Base-by-base conservation (phyloP, 257 asterid genomes). In the Lycium barbarum region DNA sequence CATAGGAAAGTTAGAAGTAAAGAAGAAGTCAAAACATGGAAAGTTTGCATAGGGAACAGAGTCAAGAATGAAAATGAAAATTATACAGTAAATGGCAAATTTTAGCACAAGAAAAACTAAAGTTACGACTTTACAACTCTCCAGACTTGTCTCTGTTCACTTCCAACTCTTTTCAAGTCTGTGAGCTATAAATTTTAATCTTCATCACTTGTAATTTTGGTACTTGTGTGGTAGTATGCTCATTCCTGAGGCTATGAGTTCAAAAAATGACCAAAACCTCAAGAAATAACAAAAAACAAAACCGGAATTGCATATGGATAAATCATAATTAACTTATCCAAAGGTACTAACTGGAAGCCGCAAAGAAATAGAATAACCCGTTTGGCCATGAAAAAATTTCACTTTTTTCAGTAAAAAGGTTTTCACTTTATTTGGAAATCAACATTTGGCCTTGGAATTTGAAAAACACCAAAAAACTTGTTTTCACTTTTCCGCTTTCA, bases 191-290 rank as follows among this genome's bases (percentile, higher is more conserved):
- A 53, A 78, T 26, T 76, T 74, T 51, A 3, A 26, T 26, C 63
- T 76, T 47, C 59, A 49, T 47, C 59, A 47, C 43, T 73, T 47
- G 36, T 73, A 20, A 11, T 47, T 12, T 54, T 22, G 7, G 17
- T 26, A 26, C 26, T 26, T 53, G 26, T 26, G 65, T 18, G 63
- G 65, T 17, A 4, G n/a, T 76, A 53, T 14, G 65, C 22, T 53
- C 82, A 78, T 78, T 78, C 82, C 45, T 53, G 47, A 76, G 47
- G 63, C 22, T 51, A 15, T 70, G 65, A 78, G 49, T 54, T 78
- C 3, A 33, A 53, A 15, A 78, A 78, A 54, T 33, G 66, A 33
- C 15, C 80, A 73, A 14, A 49, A 73, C 59, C 40, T 73, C 2
- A 1, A 47, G 80, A 47, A 73, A 73, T 47, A 72, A 47, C 51